phyloP scores from a whole-genome alignment of 2,329 filamentous ascomycete species.

The Ophiostoma novo-ulmi region DNA sequence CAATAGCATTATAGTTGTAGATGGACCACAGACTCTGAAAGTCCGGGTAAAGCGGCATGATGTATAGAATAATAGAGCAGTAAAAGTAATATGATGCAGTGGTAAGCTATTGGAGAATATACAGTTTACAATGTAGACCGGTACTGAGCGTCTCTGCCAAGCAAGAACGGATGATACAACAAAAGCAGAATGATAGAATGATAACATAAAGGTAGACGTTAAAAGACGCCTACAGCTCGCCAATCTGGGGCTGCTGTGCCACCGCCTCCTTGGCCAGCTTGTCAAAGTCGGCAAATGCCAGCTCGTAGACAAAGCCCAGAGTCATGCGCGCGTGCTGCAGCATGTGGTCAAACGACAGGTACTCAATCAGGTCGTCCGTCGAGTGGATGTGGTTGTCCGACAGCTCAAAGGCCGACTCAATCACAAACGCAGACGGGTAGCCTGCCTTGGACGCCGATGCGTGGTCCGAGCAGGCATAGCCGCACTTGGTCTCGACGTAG shows the following conservation, averaged over 20 bases:
- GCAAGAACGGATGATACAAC: background rate
- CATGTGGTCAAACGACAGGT: constrained; percentile 62
- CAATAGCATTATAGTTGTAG: too few species aligned
- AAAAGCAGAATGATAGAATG: background rate
- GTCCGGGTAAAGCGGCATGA: background rate
- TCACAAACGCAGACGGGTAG: constrained; percentile 61
- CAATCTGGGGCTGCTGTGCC: constrained; percentile 23
- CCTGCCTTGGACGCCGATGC: constrained; percentile 62
- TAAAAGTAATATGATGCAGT: background rate
- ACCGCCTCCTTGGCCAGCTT: constrained; percentile 31
- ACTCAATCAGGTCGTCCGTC: constrained; percentile 65
- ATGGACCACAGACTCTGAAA: background rate
- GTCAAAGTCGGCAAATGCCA: constrained; percentile 38
- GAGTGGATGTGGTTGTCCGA: constrained; percentile 68
- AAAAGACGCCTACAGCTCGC: constrained; percentile 27
- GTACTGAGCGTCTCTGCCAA: too few species aligned
- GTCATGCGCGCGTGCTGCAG: constrained; percentile 56
- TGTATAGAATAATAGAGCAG: background rate
- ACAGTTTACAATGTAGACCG: background rate
- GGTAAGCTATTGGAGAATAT: background rate
- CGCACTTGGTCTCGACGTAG: constrained; percentile 46
- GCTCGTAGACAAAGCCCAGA: constrained; percentile 45
- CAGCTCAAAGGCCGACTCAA: constrained; percentile 56
- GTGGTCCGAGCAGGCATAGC: constrained; percentile 62
- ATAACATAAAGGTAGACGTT: background rate